Conservation (phyloP, 176 grass and related monocot species). For the Avena sativa region DNA sequence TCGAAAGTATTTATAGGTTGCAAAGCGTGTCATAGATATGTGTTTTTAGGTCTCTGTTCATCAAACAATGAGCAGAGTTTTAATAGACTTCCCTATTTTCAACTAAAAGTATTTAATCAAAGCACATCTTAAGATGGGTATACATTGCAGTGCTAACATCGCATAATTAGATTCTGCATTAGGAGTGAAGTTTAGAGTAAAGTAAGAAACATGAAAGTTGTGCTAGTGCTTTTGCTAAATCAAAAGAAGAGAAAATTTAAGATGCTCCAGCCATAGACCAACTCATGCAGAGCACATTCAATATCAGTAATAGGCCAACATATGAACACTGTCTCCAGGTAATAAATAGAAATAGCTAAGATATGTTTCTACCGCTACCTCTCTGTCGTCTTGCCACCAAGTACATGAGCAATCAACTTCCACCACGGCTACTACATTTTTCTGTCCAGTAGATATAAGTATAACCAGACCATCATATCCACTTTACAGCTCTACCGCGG, state of each 20-base stretch:
- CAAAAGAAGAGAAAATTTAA: constrained; percentile 8
- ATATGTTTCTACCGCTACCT: background rate
- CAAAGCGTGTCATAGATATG: background rate
- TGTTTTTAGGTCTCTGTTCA: background rate
- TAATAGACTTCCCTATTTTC: background rate
- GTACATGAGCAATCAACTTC: background rate
- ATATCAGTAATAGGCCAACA: background rate
- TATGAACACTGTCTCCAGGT: background rate
- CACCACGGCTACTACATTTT: background rate
- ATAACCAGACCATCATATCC: background rate
- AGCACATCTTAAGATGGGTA: background rate
- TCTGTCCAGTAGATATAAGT: background rate
- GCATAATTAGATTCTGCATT: background rate
- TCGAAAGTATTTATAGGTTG: background rate
- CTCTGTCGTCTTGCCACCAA: background rate
- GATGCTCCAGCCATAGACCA: background rate
- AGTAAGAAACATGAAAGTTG: background rate
- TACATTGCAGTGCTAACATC: background rate
- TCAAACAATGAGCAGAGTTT: background rate
- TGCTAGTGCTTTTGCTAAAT: background rate
- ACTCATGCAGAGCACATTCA: background rate
- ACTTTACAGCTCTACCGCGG: background rate
- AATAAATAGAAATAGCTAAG: background rate
- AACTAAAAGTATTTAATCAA: background rate
- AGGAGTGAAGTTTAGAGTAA: background rate